These are phyloP conservation scores for Nicotiana knightiana DNA, from an alignment of 257 asterid genomes.

Conservation along the genomic window DNA sequence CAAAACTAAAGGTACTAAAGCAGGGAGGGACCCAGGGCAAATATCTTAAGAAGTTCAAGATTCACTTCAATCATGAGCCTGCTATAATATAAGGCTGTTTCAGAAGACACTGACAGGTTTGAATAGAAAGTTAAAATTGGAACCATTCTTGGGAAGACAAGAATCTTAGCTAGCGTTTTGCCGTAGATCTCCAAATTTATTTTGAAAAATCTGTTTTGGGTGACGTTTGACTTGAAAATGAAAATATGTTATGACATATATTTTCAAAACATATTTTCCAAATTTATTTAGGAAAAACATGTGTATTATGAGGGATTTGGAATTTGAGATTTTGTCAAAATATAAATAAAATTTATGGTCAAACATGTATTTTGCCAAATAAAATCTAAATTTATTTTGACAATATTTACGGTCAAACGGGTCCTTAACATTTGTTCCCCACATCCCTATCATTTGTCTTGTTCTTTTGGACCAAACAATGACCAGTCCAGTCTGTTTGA, in stretches of 20 bases:
- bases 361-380: no score
- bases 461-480: slow-evolving; percentile 48
- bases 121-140: slow-evolving; percentile 50
- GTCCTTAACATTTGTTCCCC: slow-evolving; percentile 38
- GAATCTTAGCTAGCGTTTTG: slow-evolving; percentile 29
- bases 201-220: no score
- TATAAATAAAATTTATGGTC: no score
- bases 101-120: slow-evolving; percentile 50
- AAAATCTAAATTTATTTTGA: no score
- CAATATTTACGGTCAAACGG: no score
- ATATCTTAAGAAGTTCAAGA: slow-evolving; percentile 34
- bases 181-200: no score
- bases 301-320: no score
- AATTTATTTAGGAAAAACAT: no score
- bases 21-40: slow-evolving; percentile 31
- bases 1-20: slow-evolving; percentile 54
- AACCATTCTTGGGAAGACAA: slow-evolving; percentile 69
- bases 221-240: no score
- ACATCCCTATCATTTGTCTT: slow-evolving; percentile 32
- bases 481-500: background rate
- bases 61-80: slow-evolving; percentile 72
- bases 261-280: no score
- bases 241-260: no score
- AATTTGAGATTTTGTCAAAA: no score
- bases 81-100: slow-evolving; percentile 56